These are phyloP conservation scores for Leccinum solheimii DNA, from an alignment of 1,284 basidiomycete species.

Conservation along the genomic window DNA sequence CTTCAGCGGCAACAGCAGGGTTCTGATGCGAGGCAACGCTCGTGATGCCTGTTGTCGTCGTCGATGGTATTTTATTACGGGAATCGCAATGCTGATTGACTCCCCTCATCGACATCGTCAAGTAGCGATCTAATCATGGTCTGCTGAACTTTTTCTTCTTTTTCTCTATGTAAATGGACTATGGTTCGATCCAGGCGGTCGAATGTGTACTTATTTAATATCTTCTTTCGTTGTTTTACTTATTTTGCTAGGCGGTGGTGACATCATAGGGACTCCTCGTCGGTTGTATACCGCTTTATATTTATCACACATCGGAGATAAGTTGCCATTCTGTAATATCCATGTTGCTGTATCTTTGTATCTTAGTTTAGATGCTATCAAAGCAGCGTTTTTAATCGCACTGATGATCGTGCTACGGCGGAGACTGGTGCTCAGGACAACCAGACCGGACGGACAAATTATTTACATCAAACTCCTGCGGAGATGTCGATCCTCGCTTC, in stretches of 20 bases:
- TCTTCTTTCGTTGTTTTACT: background rate
- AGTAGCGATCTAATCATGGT: background rate
- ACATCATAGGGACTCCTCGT: conserved; percentile 11
- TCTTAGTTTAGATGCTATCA: conserved; percentile 15
- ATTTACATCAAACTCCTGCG: background rate
- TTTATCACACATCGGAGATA: conserved; percentile 6
- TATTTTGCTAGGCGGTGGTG: background rate
- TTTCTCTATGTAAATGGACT: background rate
- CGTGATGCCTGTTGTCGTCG: conserved; percentile 7
- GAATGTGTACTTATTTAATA: conserved; percentile 3
- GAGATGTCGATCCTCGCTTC: background rate
- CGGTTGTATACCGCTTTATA: conserved; percentile 18
- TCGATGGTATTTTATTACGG: background rate
- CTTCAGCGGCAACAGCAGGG: conserved; percentile 27
- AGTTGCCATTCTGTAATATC: conserved; percentile 24
- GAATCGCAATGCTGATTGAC: background rate
- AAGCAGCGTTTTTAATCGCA: background rate
- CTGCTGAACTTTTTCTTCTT: conserved; percentile 7
- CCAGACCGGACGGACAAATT: no score
- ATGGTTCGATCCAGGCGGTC: background rate
- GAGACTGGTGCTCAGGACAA: background rate
- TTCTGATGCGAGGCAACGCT: conserved; percentile 13
- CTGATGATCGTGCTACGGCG: background rate
- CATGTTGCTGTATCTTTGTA: conserved; percentile 21
- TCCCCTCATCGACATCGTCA: background rate